A percentile compares a stretch with the other conserved stretches of the same genome.
Conservation (phyloP, 1,284 basidiomycete species). For the Phylloporus gajari region DNA sequence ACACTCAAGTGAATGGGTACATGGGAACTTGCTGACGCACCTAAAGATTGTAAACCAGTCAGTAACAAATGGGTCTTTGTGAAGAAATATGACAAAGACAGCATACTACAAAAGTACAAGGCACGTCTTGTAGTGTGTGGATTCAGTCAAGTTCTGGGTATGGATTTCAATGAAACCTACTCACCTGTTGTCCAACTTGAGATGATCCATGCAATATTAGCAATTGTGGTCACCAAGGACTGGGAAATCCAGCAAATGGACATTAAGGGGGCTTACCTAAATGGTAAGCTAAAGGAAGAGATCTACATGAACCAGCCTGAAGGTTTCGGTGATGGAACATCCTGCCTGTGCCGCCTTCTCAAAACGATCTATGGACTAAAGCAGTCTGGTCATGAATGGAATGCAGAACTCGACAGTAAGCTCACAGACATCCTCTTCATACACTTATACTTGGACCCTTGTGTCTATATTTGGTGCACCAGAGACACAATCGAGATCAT, state of each 20-base stretch:
- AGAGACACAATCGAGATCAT: neutral
- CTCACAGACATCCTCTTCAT: too few relatives aligned
- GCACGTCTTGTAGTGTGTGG: neutral
- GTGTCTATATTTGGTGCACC: neutral
- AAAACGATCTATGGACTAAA: conserved; percentile 42
- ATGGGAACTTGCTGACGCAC: neutral
- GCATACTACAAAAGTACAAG: conserved; percentile 1
- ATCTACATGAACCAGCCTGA: conserved; percentile 52
- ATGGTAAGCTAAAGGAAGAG: conserved; percentile 49
- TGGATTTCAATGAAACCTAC: conserved; percentile 8
- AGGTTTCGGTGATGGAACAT: conserved; percentile 40
- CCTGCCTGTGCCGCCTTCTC: conserved; percentile 24
- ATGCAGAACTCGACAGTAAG: too few relatives aligned
- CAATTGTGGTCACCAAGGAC: neutral
- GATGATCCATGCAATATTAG: neutral
- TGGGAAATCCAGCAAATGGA: conserved; percentile 34
- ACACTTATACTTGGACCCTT: neutral
- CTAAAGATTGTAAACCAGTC: neutral
- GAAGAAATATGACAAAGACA: neutral
- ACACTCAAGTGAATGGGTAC: neutral
- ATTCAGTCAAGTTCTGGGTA: neutral
- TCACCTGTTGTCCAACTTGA: neutral
- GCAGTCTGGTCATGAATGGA: conserved; percentile 27
- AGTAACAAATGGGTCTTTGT: conserved; percentile 4
- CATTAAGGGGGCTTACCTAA: conserved; percentile 31